phyloP scores from a whole-genome alignment of 1,139 yeast genomes.

The Hansenula sp. region DNA sequence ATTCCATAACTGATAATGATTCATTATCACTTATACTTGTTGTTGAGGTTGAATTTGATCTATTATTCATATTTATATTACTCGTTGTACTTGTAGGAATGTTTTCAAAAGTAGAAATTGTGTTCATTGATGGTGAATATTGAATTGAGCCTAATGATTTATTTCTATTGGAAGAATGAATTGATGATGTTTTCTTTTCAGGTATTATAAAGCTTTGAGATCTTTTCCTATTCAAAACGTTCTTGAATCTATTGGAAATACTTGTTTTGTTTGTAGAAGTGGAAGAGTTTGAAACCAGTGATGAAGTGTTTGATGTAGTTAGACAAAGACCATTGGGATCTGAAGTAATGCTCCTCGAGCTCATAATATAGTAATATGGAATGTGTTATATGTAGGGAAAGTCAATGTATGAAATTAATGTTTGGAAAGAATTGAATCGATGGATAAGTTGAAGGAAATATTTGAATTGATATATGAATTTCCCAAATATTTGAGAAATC shows the following conservation, averaged over 20 bases:
- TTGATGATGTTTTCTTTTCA: background rate
- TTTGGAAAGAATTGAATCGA: too few relatives aligned
- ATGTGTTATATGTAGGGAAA: too few relatives aligned
- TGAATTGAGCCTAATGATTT: constrained; percentile 1
- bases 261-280: background rate
- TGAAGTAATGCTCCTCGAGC: background rate
- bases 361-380: too few relatives aligned
- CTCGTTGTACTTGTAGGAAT: background rate
- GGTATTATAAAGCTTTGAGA: constrained; percentile 1
- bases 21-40: constrained; percentile 1
- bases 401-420: too few relatives aligned
- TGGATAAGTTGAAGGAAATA: too few relatives aligned
- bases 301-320: constrained; percentile 1
- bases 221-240: constrained; percentile 1
- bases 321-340: background rate
- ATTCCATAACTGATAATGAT: too few relatives aligned
- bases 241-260: background rate
- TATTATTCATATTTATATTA: background rate
- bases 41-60: background rate
- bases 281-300: background rate
- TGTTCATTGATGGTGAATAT: background rate
- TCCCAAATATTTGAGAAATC: too few relatives aligned
- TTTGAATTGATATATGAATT: too few relatives aligned
- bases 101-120: background rate
- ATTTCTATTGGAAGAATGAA: background rate